phyloP scores from a whole-genome alignment of 768 basidiomycete genomes.

The Suillus weaverae region DNA sequence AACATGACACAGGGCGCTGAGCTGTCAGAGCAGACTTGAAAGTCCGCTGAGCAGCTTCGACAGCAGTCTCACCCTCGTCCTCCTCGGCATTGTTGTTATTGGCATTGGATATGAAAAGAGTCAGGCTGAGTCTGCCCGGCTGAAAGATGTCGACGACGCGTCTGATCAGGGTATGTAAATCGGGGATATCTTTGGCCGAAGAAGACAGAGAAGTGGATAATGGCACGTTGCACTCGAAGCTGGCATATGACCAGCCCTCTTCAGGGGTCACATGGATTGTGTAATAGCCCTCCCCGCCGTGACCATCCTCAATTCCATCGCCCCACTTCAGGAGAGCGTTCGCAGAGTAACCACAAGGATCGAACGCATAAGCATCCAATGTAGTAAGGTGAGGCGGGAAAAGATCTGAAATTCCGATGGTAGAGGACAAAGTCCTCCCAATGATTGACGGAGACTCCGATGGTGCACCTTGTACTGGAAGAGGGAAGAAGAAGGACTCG shows the following conservation, averaged over 20 bases:
- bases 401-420: conserved; percentile 77
- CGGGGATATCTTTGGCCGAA: conserved; percentile 53
- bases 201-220: conserved; percentile 37
- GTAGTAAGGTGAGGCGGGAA: conserved; percentile 79
- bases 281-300: conserved; percentile 83
- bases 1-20: conserved; percentile 23
- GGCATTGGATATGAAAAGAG: conserved; percentile 83
- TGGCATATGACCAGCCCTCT: conserved; percentile 97
- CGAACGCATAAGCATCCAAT: conserved; percentile 90
- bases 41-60: conserved; percentile 73
- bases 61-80: conserved; percentile 51
- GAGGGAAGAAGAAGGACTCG: conserved; percentile 68
- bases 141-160: conserved; percentile 93
- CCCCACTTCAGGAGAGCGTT: conserved; percentile 84
- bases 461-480: conserved; percentile 54
- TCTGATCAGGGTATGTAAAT: conserved; percentile 77
- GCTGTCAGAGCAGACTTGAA: conserved; percentile 65
- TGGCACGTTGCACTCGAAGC: conserved; percentile 98
- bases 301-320: conserved; percentile 22
- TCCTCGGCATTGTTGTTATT: conserved; percentile 43
- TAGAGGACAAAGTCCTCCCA: conserved; percentile 52
- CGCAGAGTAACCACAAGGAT: conserved; percentile 94
- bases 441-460: conserved; percentile 29
- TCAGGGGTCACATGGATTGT: conserved; percentile 99
- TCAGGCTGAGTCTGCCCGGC: conserved; percentile 81